A percentile compares a stretch with the other conserved stretches of the same genome.
Conservation (phyloP, 495 filamentous ascomycete species). For the Penicillium steckii region DNA sequence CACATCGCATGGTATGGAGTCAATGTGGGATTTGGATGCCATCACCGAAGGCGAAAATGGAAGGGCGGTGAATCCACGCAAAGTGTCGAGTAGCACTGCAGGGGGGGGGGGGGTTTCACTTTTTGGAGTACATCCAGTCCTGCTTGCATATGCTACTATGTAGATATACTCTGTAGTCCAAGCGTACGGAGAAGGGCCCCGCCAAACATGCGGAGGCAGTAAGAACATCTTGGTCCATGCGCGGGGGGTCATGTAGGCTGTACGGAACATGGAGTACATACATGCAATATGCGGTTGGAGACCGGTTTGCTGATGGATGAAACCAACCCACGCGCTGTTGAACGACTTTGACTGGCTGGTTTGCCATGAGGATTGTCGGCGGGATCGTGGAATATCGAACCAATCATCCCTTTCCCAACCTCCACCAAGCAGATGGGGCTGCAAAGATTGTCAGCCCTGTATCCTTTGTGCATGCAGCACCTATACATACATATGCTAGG, state of each 20-base stretch:
- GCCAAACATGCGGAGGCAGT: constrained; percentile 10
- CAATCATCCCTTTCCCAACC: constrained; percentile 24
- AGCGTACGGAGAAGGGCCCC: constrained; percentile 11
- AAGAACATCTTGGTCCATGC: constrained; percentile 9
- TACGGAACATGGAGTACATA: neutral
- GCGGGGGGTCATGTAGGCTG: neutral
- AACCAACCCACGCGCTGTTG: neutral
- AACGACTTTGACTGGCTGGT: constrained; percentile 6
- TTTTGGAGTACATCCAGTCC: neutral
- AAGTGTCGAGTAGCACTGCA: constrained; percentile 11
- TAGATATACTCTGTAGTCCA: no score
- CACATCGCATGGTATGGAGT: neutral
- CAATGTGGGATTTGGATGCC: neutral
- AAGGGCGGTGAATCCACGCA: constrained; percentile 11
- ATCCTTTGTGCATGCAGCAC: neutral
- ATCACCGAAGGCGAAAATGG: constrained; percentile 1
- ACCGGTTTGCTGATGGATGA: neutral
- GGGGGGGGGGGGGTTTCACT: constrained; percentile 10
- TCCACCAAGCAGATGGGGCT: constrained; percentile 27
- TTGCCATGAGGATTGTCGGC: constrained; percentile 7
- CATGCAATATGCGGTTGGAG: neutral
- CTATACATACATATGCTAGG: neutral
- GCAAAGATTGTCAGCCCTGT: constrained; percentile 30
- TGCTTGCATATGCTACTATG: no score
- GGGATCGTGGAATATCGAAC: constrained; percentile 32